Evolutionary conservation across 768 basidiomycete genomes (phyloP).

Genomic region (Chalciporus piperatus): DNA sequence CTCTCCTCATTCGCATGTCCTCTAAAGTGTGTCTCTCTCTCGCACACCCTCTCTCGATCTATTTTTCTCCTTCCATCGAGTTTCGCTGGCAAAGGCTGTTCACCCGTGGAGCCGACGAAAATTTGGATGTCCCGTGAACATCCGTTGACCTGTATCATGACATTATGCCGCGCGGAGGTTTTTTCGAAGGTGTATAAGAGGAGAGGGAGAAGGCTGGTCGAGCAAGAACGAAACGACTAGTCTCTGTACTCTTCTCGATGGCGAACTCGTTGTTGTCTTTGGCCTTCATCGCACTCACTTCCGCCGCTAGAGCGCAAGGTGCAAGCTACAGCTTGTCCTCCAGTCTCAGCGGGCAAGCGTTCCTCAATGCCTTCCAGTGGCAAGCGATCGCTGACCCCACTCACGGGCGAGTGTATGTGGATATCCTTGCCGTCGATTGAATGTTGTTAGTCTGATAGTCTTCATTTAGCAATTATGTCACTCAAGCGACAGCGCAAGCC

Average conservation of each 20-base stretch:
- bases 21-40: not conserved
- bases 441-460: not conserved
- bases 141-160: not conserved
- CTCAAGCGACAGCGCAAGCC: slow-evolving; percentile 44
- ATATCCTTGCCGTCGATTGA: not conserved
- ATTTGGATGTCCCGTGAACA: not conserved
- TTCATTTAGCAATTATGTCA: slow-evolving; percentile 40
- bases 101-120: not conserved
- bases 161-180: not conserved
- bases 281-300: slow-evolving; percentile 6
- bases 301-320: slow-evolving; percentile 22
- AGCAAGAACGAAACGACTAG: not conserved
- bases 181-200: slow-evolving; percentile 11
- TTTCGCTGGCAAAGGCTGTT: not conserved
- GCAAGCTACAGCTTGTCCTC: slow-evolving; percentile 45
- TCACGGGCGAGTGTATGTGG: slow-evolving; percentile 32
- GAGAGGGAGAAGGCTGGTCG: not conserved
- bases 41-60: not conserved
- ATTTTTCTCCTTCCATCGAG: not conserved
- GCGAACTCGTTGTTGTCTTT: slow-evolving; percentile 5
- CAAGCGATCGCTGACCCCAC: slow-evolving; percentile 34
- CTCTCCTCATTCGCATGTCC: not conserved
- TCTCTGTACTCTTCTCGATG: not conserved
- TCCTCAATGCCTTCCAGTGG: slow-evolving; percentile 37
- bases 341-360: slow-evolving; percentile 48